Conservation (phyloP, 106 monocot species). For the Phalaenopsis aphrodite region DNA sequence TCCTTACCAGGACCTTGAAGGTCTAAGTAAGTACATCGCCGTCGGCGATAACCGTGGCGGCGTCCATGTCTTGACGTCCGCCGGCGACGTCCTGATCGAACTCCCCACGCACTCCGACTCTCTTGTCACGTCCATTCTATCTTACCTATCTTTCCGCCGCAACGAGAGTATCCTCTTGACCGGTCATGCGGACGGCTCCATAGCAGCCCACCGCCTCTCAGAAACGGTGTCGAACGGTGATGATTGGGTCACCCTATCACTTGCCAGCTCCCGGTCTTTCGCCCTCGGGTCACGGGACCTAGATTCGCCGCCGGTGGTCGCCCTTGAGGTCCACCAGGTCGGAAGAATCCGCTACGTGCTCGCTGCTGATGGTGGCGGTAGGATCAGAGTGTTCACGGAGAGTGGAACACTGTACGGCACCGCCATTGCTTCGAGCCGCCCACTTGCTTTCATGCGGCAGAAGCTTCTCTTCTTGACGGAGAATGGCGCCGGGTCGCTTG, state of each 20-base stretch:
- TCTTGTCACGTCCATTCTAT: conserved; percentile 54
- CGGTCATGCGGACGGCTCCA: conserved; percentile 74
- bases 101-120: conserved; percentile 44
- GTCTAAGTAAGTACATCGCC: conserved; percentile 71
- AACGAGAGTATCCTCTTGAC: conserved; percentile 73
- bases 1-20: conserved; percentile 56
- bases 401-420: conserved; percentile 71
- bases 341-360: conserved; percentile 54
- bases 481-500: conserved; percentile 71
- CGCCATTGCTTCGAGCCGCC: conserved; percentile 35
- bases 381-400: conserved; percentile 76
- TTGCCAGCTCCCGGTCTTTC: conserved; percentile 31
- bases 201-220: conserved; percentile 47
- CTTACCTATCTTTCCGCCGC: conserved; percentile 37
- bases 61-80: conserved; percentile 51
- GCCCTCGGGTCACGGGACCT: conserved; percentile 24
- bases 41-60: conserved; percentile 59
- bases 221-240: conserved; percentile 43
- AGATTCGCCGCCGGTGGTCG: conserved; percentile 38
- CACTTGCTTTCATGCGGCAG: conserved; percentile 72
- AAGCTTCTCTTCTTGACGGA: conserved; percentile 78
- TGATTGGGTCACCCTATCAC: conserved; percentile 47
- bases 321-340: conserved; percentile 49
- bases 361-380: conserved; percentile 47
- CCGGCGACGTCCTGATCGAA: conserved; percentile 57